Evolutionary conservation across 176 grass and related monocot species (phyloP).

Genomic region (Zizania latifolia): DNA sequence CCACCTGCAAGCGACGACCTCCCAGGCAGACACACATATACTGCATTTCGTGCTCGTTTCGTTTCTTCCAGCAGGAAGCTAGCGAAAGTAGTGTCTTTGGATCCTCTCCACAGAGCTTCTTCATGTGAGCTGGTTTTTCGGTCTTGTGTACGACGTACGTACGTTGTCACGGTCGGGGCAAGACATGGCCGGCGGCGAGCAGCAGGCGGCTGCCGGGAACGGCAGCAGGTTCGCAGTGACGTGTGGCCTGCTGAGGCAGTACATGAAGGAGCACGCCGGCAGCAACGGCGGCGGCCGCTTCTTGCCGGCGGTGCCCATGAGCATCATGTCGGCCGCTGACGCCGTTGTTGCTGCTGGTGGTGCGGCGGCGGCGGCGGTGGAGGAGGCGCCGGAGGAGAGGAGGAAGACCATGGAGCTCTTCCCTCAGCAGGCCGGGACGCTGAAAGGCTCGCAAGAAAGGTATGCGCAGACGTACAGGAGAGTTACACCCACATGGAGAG

Average conservation of each 20-base stretch:
- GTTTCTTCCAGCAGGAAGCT: conserved; percentile 8
- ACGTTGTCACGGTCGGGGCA: too few species aligned
- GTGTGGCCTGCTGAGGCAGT: conserved; percentile 59
- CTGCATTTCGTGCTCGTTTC: not conserved
- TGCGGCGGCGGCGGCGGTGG: not conserved
- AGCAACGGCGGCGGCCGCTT: conserved; percentile 2
- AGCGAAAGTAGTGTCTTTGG: not conserved
- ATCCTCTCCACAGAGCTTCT: not conserved
- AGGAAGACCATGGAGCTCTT: conserved; percentile 51
- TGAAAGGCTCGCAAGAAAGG: conserved; percentile 8
- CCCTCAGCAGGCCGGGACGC: conserved; percentile 32
- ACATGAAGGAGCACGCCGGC: conserved; percentile 54
- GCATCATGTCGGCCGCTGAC: conserved; percentile 37
- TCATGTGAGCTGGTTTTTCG: not conserved
- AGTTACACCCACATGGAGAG: not conserved
- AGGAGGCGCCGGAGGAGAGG: not conserved
- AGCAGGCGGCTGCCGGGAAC: not conserved
- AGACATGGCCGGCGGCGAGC: conserved; percentile 9
- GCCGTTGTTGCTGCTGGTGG: not conserved
- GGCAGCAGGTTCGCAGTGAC: conserved; percentile 58
- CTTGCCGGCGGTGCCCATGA: conserved; percentile 33
- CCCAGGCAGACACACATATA: too few species aligned
- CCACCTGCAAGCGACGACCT: too few species aligned
- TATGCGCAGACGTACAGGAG: not conserved
- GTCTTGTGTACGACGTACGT: too few species aligned